Evolutionary conservation across 106 monocot species (phyloP), one percentile per base, ranked within the genome.

Genomic region (Amphibolis antarctica): DNA sequence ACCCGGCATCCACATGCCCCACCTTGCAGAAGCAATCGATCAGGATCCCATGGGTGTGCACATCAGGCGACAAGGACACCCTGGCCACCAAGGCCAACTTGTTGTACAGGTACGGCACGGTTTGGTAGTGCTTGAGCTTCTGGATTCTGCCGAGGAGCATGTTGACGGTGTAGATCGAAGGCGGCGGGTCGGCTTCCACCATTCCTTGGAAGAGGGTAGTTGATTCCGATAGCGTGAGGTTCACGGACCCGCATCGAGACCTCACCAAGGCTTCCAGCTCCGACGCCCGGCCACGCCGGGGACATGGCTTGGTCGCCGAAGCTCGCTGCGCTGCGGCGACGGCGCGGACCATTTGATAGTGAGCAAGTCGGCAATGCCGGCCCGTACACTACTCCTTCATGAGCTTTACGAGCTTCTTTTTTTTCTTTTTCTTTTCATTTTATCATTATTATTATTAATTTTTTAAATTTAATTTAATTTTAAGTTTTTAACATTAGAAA

Each of bases 131-230:
- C 18, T 42, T 42, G 5, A 60, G 60, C 42, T 31, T 60, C 42
- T 60, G 60, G 36, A 60, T 31, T 60, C 60, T 60, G 31, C 42
- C 19, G 30, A 60, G 30, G 60, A 60, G 30, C 15, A 60, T n/a
- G 42, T 60, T 60, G 60, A 60, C 18, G 30, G 60, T 60, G 31
- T 36, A 28, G 42, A 60, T 60, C 5, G 60, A 42, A 21, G 60
- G 10, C 10, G 60, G 31, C n/a, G 60, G 60, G 30, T 56, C 15
- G 25, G 55, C 23, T 26, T 56, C 55, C 2, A 56, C 25, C 24
- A 56, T 3, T 26, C 55, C 11, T 24, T 15, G 13, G 28, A 24
- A 56, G 9, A 56, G 55, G 13, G 22, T 21, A 4, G 25, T 56
- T 23, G 55, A 10, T 26, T 56, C 55, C 2, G 55, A 27, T 1